A percentile compares a stretch with the other conserved stretches of the same genome.
These are phyloP conservation scores for Haplosporangium gracile DNA, from an alignment of 192 early-diverging fungal species.

Conservation along the genomic window DNA sequence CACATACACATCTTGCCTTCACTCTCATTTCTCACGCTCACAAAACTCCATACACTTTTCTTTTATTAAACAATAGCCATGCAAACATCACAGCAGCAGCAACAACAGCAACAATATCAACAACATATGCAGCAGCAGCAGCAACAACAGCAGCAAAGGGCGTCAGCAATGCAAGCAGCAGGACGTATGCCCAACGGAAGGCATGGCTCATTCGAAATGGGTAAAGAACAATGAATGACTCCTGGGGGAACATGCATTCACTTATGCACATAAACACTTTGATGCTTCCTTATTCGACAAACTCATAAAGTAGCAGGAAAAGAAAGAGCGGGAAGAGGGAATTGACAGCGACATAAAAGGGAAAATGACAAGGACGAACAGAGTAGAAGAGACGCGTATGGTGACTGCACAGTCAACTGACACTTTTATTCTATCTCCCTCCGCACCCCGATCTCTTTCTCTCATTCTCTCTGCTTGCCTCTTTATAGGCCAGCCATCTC, in stretches of 20 bases:
- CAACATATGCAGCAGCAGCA: conserved; percentile 43
- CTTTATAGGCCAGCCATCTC: conserved; percentile 44
- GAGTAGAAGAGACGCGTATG: neutral
- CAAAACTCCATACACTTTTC: no score
- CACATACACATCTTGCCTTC: neutral
- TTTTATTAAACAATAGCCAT: conserved; percentile 20
- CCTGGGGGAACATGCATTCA: neutral
- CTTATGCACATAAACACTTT: neutral
- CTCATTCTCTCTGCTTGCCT: neutral
- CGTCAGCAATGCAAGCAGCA: conserved; percentile 39
- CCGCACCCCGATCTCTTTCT: conserved; percentile 3
- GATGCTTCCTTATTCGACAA: neutral
- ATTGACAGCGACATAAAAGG: neutral
- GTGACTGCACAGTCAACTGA: neutral
- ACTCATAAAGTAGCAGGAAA: neutral
- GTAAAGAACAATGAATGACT: conserved; percentile 3
- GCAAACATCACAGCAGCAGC: conserved; percentile 51
- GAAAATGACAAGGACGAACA: neutral
- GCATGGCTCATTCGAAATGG: conserved; percentile 55
- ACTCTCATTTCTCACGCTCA: neutral
- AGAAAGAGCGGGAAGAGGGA: neutral
- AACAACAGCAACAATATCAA: conserved; percentile 41
- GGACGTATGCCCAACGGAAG: conserved; percentile 52
- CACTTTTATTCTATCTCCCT: neutral
- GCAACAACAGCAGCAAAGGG: conserved; percentile 49